A percentile compares a stretch with the other conserved stretches of the same genome.
phyloP scores from a whole-genome alignment of 2,329 filamentous ascomycete species.

The Penicillium sp. region DNA sequence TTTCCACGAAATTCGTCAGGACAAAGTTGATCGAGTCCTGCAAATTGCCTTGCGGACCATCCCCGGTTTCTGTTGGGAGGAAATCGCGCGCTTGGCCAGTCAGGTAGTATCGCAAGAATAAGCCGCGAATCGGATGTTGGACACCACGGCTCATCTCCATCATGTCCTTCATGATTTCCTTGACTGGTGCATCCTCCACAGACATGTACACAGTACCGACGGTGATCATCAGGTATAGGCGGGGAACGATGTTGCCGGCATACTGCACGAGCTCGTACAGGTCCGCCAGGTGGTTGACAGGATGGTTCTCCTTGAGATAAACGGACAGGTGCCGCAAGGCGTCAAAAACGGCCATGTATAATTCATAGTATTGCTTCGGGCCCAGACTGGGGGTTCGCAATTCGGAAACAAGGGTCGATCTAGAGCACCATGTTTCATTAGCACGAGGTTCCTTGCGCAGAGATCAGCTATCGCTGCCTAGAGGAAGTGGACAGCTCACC shows the following conservation, averaged over 20 bases:
- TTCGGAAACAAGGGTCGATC: constrained; percentile 97
- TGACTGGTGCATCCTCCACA: constrained; percentile 95
- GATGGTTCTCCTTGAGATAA: constrained; percentile 95
- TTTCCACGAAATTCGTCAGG: constrained; percentile 97
- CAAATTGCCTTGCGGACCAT: constrained; percentile 91
- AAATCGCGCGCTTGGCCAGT: constrained; percentile 90
- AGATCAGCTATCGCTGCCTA: constrained; percentile 27
- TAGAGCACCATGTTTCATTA: constrained; percentile 41
- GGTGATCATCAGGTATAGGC: constrained; percentile 98
- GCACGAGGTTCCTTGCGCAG: constrained; percentile 14
- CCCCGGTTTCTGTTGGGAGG: constrained; percentile 74
- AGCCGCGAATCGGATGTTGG: constrained; percentile 89
- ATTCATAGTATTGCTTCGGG: constrained; percentile 99
- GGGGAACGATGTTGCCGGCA: constrained; percentile 94
- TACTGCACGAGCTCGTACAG: constrained; percentile 97
- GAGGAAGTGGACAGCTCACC: constrained; percentile 58
- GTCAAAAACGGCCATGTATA: constrained; percentile 99
- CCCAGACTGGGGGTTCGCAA: constrained; percentile 93
- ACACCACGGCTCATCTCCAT: constrained; percentile 99
- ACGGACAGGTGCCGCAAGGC: constrained; percentile 93
- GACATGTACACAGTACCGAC: constrained; percentile 99
- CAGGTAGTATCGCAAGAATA: constrained; percentile 94
- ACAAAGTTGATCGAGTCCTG: constrained; percentile 98
- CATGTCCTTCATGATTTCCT: constrained; percentile 99
- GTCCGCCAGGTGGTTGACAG: constrained; percentile 95